phyloP scores from a whole-genome alignment of 1,284 basidiomycete genomes.

The Agroathelia rolfsii region DNA sequence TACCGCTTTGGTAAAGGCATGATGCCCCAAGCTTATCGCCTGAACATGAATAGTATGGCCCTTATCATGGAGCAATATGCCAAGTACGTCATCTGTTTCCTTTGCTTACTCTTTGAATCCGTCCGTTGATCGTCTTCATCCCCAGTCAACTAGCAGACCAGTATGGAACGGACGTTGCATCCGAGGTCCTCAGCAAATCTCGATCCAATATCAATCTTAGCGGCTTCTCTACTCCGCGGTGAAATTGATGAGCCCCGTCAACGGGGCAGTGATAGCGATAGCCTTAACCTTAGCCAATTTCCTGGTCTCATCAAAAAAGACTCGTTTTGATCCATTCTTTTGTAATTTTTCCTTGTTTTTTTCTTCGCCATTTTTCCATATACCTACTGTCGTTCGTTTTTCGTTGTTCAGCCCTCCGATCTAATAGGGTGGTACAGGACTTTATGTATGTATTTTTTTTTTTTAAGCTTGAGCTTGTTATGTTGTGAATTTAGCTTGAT shows the following conservation, averaged over 20 bases:
- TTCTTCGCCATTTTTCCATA: too few relatives aligned
- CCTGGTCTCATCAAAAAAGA: too few relatives aligned
- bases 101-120: slow-evolving; percentile 18
- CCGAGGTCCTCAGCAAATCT: slow-evolving; percentile 27
- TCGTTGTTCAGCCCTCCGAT: too few relatives aligned
- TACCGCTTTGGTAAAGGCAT: slow-evolving; percentile 45
- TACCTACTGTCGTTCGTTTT: too few relatives aligned
- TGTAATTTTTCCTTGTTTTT: too few relatives aligned
- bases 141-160: slow-evolving; percentile 40
- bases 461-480: too few relatives aligned
- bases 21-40: slow-evolving; percentile 38
- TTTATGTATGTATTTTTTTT: too few relatives aligned
- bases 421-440: too few relatives aligned
- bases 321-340: too few relatives aligned
- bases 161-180: slow-evolving; percentile 35
- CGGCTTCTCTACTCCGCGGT: slow-evolving; percentile 17
- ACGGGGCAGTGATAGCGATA: slow-evolving; percentile 36
- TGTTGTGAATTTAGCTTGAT: too few relatives aligned
- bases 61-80: slow-evolving; percentile 43
- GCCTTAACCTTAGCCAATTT: too few relatives aligned
- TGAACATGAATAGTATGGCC: slow-evolving; percentile 34
- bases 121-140: slow-evolving; percentile 13
- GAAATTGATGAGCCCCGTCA: slow-evolving; percentile 27
- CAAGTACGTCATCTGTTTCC: slow-evolving; percentile 29
- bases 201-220: slow-evolving; percentile 20